Base-by-base conservation (phyloP, 2,329 filamentous ascomycete species). In the Aspergillus felis region DNA sequence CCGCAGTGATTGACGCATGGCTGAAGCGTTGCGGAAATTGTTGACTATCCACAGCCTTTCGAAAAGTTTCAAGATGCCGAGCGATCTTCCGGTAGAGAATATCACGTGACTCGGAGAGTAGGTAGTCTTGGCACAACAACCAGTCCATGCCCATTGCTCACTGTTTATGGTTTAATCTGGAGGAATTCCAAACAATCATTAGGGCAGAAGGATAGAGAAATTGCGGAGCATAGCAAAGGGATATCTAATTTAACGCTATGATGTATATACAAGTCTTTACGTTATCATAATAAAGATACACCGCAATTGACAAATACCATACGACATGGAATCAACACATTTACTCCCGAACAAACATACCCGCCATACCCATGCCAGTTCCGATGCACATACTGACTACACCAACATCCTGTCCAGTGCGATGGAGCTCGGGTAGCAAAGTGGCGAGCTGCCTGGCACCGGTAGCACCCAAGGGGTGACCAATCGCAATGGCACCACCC, bases 361-460 rank as follows among this genome's bases (percentile, higher is more conserved):
- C 84, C 2, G 86, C 86, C 84, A 90, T 89, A 17, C 87, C 87
- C 87, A 90, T 90, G n/a, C 88, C 88, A 0, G 89, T 91, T 17
- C 89, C 89, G 58, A 92, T 85, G 73, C 92, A 97, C 90, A 97
- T 96, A 68, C 89, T 94, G 56, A 96, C 84, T 48, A 96, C 90
- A 64, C 92, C 92, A 50, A 96, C 79, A 74, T 93, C 82, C 57
- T 89, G 82, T 1, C 86, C 83, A 55, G 81, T 82, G 65, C 90
- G 75, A 75, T 85, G 78, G 85, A 90, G 69, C 79, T 88, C 81
- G 75, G 84, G 71, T 78, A 96, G 71, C 79, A 93, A 73, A 52
- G 90, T 93, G 50, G 86, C 86, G 66, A 92, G 76, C 82, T 96
- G 88, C 64, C 92, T 81, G 29, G 89, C 91, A 35, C 91, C 91